A percentile compares a stretch with the other conserved stretches of the same genome.
phyloP scores from a whole-genome alignment of 225 moss, liverwort and hornwort genomes.

The Straminergon stramineum region DNA sequence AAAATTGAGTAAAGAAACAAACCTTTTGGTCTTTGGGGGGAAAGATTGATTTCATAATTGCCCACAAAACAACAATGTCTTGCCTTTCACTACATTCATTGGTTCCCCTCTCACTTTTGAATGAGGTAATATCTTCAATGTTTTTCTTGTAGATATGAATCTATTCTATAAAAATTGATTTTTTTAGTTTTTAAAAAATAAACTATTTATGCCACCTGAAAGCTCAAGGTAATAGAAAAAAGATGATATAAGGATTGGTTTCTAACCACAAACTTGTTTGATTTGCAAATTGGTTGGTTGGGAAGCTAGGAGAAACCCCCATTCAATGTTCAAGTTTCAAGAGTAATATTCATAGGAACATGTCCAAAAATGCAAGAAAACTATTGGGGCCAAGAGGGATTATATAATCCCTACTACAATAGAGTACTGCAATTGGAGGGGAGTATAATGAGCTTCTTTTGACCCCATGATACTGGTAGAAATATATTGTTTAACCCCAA shows the following conservation, averaged over 20 bases:
- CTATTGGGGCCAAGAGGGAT: too few species aligned
- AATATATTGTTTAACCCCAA: too few species aligned
- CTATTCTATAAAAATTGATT: neutral
- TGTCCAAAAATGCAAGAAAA: neutral
- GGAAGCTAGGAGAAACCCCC: neutral
- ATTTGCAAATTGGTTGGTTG: neutral
- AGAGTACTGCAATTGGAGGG: neutral
- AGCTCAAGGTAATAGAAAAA: neutral
- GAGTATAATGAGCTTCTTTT: neutral
- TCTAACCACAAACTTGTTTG: neutral
- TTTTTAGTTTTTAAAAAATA: neutral
- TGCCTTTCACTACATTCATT: neutral
- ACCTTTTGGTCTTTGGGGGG: fast-evolving
- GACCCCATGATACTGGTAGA: neutral
- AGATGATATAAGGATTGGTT: too few species aligned
- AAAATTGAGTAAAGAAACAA: neutral
- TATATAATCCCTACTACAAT: neutral
- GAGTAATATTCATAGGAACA: neutral
- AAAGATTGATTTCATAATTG: neutral
- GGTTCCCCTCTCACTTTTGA: neutral
- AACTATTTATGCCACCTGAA: fast-evolving
- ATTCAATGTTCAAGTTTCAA: neutral
- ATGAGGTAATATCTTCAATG: neutral
- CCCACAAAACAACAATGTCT: fast-evolving
- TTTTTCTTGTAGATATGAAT: neutral